Evolutionary conservation across 345 rosid species (phyloP).

Genomic region (Lepidium africanum): DNA sequence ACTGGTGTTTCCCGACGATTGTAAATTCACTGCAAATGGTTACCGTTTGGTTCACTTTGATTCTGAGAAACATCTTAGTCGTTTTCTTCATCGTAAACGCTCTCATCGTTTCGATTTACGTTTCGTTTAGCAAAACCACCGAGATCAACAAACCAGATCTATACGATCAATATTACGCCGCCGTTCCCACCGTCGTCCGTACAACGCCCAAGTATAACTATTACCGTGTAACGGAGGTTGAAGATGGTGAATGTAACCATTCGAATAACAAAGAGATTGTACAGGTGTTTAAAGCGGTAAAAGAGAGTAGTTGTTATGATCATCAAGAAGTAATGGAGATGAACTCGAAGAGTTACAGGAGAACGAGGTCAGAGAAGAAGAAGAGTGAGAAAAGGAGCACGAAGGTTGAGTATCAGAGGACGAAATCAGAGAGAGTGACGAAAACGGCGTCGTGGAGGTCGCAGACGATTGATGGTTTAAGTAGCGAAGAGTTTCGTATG

Average conservation of each 20-base stretch:
- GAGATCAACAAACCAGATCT: background rate
- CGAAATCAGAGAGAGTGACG: slow-evolving; percentile 4
- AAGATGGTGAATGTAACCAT: background rate
- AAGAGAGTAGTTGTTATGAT: background rate
- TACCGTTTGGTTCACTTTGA: background rate
- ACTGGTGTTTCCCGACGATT: background rate
- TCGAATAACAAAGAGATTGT: background rate
- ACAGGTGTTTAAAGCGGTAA: background rate
- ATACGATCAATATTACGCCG: background rate
- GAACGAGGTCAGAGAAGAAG: slow-evolving; percentile 14
- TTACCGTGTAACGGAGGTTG: background rate
- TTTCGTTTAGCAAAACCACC: background rate
- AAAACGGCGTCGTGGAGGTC: slow-evolving; percentile 14
- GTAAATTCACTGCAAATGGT: background rate
- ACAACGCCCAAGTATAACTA: background rate
- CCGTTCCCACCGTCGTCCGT: background rate
- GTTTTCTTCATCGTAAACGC: background rate
- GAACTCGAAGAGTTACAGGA: background rate
- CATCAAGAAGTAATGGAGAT: background rate
- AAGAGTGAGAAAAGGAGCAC: background rate
- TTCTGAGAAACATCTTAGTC: background rate
- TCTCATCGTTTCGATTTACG: background rate
- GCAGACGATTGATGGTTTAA: slow-evolving; percentile 23
- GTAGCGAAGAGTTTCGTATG: slow-evolving; percentile 28
- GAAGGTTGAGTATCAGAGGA: slow-evolving; percentile 12